These are phyloP conservation scores for Rosellinia necatrix DNA, from an alignment of 2,329 filamentous ascomycete genomes.

Conservation along the genomic window DNA sequence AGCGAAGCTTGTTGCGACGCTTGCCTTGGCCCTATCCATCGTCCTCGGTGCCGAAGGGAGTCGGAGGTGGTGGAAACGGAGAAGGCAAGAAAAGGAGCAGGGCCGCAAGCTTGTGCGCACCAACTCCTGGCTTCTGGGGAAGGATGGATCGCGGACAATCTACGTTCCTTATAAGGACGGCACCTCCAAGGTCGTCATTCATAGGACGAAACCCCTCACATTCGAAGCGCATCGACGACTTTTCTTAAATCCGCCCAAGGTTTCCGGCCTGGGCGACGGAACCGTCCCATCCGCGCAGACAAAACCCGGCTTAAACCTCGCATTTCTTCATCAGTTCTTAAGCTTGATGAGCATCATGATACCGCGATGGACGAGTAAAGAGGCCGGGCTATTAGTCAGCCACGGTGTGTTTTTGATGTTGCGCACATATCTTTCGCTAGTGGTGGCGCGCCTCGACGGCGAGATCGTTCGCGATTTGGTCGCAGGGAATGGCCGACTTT, in stretches of 20 bases:
- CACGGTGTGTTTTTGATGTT: conserved; percentile 90
- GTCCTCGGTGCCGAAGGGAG: conserved; percentile 78
- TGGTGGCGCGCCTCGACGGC: conserved; percentile 91
- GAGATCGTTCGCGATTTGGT: conserved; percentile 96
- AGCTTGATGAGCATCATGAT: conserved; percentile 98
- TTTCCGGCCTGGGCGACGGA: conserved; percentile 75
- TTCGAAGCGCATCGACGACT: conserved; percentile 95
- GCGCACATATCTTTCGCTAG: conserved; percentile 88
- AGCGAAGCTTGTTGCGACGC: conserved; percentile 74
- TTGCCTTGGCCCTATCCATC: conserved; percentile 77
- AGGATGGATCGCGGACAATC: conserved; percentile 92
- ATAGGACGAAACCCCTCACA: conserved; percentile 87
- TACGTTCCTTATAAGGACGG: conserved; percentile 90
- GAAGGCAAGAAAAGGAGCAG: conserved; percentile 78
- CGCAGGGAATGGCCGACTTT: conserved; percentile 87
- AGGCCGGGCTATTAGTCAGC: conserved; percentile 85
- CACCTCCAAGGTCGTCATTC: conserved; percentile 89
- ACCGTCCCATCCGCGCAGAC: conserved; percentile 84
- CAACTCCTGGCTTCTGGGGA: conserved; percentile 91
- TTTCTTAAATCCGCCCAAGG: conserved; percentile 87
- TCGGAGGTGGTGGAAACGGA: conserved; percentile 75
- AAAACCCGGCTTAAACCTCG: conserved; percentile 91
- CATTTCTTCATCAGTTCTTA: conserved; percentile 95
- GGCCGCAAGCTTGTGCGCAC: conserved; percentile 81
- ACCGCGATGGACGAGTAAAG: conserved; percentile 92